Conservation (phyloP, 2,329 filamentous ascomycete genomes). For the Scleromitrula shiraiana region DNA sequence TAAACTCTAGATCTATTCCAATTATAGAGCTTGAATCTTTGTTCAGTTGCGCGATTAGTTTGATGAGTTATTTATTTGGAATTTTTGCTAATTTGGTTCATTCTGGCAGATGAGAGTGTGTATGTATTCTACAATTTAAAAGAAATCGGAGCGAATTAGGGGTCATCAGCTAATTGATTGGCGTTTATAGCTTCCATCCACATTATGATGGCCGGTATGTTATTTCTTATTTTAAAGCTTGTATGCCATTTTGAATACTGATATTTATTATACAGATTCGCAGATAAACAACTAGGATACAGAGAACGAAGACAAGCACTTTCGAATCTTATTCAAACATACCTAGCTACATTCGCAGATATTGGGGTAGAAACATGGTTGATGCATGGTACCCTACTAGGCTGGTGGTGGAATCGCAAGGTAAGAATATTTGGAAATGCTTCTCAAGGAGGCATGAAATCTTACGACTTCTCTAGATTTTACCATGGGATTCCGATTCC, state of each 20-base stretch:
- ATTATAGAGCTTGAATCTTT: not conserved
- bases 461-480: conserved; percentile 35
- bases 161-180: conserved; percentile 12
- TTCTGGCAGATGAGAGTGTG: conserved; percentile 25
- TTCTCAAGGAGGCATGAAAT: too few species aligned
- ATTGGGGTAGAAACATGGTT: conserved; percentile 46
- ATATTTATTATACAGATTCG: conserved; percentile 27
- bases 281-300: conserved; percentile 34
- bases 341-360: conserved; percentile 57
- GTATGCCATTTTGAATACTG: not conserved
- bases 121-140: conserved; percentile 15
- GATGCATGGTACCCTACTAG: conserved; percentile 73
- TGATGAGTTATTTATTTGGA: not conserved
- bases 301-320: conserved; percentile 43
- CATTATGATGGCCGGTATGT: conserved; percentile 33
- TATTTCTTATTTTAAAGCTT: not conserved
- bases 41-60: too few species aligned
- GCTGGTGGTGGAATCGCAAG: conserved; percentile 76
- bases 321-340: conserved; percentile 65
- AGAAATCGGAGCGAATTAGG: not conserved
- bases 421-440: conserved; percentile 9
- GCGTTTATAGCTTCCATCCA: conserved; percentile 28
- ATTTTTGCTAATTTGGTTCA: not conserved
- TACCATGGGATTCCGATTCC: conserved; percentile 78
- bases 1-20: not conserved